These are phyloP conservation scores for Babesia divergens DNA, from an alignment of 169 alveolate species.

Conservation along the genomic window DNA sequence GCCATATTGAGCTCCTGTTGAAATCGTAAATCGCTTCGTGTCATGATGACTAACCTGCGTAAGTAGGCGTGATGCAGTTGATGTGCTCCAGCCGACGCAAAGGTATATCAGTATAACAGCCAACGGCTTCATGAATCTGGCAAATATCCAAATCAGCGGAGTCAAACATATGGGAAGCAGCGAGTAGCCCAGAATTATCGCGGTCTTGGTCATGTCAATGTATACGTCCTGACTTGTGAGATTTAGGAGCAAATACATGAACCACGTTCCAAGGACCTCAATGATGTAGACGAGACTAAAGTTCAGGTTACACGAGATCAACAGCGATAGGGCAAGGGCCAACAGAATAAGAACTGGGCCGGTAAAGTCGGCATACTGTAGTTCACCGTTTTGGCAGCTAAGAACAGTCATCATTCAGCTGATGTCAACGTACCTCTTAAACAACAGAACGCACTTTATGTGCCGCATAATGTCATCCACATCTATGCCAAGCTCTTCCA, in stretches of 20 bases:
- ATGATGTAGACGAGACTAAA: conserved; percentile 51
- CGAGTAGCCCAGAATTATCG: conserved; percentile 55
- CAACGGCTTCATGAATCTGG: conserved; percentile 34
- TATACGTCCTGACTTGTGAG: conserved; percentile 34
- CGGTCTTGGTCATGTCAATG: conserved; percentile 32
- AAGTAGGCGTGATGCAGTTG: conserved; percentile 43
- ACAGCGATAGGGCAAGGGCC: conserved; percentile 24
- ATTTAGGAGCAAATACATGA: conserved; percentile 40
- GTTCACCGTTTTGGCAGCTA: conserved; percentile 6
- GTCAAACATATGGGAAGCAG: conserved; percentile 54
- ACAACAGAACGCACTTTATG: conserved; percentile 37
- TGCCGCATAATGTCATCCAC: conserved; percentile 39
- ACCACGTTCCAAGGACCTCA: conserved; percentile 34
- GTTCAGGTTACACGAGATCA: conserved; percentile 48
- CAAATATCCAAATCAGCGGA: conserved; percentile 43
- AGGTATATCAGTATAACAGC: conserved; percentile 15
- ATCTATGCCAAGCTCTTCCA: conserved; percentile 60
- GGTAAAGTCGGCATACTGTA: conserved; percentile 45
- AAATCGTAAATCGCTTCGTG: neutral
- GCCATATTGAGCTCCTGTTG: conserved; percentile 34
- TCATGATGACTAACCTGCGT: conserved; percentile 13
- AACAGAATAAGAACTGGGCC: conserved; percentile 53
- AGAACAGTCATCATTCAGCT: too few relatives aligned
- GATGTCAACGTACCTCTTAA: conserved; percentile 24
- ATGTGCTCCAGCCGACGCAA: conserved; percentile 63